phyloP scores from a whole-genome alignment of 140 eudicot species.

The Bidens hawaiensis region DNA sequence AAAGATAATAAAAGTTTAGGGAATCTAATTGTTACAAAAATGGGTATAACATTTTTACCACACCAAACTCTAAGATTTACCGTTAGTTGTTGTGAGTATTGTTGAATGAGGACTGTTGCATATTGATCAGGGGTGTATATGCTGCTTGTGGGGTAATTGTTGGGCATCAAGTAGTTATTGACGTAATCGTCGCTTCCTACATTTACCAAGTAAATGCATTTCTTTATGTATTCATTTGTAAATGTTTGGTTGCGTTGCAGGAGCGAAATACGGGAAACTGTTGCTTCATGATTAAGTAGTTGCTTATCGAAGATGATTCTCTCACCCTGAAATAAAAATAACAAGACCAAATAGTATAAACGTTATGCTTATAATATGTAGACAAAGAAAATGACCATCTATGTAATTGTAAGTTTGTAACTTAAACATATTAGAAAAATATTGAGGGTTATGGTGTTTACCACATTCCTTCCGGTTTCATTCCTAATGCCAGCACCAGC shows the following conservation, averaged over 20 bases:
- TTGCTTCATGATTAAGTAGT: slow-evolving; percentile 37
- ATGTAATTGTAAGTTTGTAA: too few relatives aligned
- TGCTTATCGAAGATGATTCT: slow-evolving; percentile 42
- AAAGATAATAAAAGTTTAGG: neutral
- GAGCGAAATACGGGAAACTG: slow-evolving; percentile 22
- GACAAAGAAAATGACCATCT: too few relatives aligned
- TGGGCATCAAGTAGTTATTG: slow-evolving; percentile 54
- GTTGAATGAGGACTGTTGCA: slow-evolving; percentile 35
- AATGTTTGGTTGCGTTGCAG: slow-evolving; percentile 25
- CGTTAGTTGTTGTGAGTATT: slow-evolving; percentile 40
- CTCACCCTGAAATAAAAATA: slow-evolving; percentile 42
- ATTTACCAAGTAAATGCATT: slow-evolving; percentile 45
- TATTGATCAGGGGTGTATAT: slow-evolving; percentile 34
- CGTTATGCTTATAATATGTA: neutral
- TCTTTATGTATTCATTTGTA: slow-evolving; percentile 35
- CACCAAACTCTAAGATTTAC: slow-evolving; percentile 17
- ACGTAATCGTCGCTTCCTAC: slow-evolving; percentile 72
- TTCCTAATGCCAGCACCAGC: slow-evolving; percentile 30
- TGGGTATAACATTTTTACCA: neutral
- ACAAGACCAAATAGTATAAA: slow-evolving; percentile 2
- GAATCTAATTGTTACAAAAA: neutral
- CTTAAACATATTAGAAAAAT: too few relatives aligned
- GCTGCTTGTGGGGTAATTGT: slow-evolving; percentile 20
- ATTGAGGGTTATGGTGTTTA: slow-evolving; percentile 5
- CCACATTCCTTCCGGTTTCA: slow-evolving; percentile 29